phyloP scores from a whole-genome alignment of 371 early-diverging fungal genomes.

The Encephalitozoon intestinalis region DNA sequence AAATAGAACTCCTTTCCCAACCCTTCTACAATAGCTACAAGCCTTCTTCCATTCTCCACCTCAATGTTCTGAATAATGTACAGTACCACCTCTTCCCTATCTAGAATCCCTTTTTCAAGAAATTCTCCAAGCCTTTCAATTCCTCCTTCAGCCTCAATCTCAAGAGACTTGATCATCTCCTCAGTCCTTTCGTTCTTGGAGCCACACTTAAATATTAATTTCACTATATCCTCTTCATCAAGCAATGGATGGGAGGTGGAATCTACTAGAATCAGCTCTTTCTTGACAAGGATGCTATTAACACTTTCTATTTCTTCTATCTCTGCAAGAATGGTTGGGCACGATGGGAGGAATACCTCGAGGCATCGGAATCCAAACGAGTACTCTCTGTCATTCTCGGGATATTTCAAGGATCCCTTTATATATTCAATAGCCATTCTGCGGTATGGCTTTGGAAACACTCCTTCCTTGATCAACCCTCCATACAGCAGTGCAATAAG shows the following conservation, averaged over 20 bases:
- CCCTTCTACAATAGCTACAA: neutral
- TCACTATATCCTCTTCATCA: slow-evolving; percentile 2
- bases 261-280: slow-evolving; percentile 46
- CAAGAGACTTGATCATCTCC: neutral
- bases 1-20: slow-evolving; percentile 8
- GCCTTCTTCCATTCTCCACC: neutral
- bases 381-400: slow-evolving; percentile 46
- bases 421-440: slow-evolving; percentile 25
- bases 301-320: slow-evolving; percentile 43
- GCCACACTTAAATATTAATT: neutral
- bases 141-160: neutral
- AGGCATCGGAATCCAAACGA: slow-evolving; percentile 45
- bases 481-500: slow-evolving; percentile 45
- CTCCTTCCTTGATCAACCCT: slow-evolving; percentile 42
- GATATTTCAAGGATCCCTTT: slow-evolving; percentile 39
- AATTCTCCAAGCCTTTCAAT: neutral
- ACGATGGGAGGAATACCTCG: slow-evolving; percentile 25
- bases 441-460: slow-evolving; percentile 39
- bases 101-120: neutral
- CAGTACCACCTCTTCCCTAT: neutral
- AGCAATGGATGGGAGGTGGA: slow-evolving; percentile 10
- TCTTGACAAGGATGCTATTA: slow-evolving; percentile 33
- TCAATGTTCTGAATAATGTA: neutral
- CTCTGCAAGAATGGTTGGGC: slow-evolving; percentile 29
- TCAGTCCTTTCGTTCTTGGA: neutral